A percentile compares a stretch with the other conserved stretches of the same genome.
These are phyloP conservation scores for Gossypium gossypioides DNA, from an alignment of 441 rosid species.

Conservation along the genomic window DNA sequence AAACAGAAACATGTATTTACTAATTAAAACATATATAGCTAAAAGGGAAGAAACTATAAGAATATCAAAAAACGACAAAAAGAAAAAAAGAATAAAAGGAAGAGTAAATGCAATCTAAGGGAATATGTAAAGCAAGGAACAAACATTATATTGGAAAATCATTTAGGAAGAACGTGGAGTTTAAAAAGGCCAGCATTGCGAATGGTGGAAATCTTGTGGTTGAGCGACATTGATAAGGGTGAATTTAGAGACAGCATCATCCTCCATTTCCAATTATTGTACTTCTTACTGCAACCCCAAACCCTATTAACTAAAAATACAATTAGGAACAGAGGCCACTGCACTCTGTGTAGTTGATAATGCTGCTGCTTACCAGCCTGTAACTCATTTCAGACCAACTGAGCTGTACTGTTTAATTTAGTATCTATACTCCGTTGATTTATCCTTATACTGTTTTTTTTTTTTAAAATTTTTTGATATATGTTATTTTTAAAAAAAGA, in stretches of 20 bases:
- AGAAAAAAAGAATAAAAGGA: no score
- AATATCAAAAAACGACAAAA: not conserved
- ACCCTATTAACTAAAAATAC: constrained; percentile 14
- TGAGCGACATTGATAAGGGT: constrained; percentile 36
- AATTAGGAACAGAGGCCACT: not conserved
- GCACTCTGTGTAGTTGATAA: not conserved
- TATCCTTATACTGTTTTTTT: no score
- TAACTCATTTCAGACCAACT: not conserved
- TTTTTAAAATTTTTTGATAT: no score
- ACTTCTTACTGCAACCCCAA: constrained; percentile 11
- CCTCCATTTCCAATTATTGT: constrained; percentile 23
- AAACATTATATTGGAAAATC: not conserved
- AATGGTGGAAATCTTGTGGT: constrained; percentile 40
- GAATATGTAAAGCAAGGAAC: not conserved
- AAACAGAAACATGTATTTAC: no score
- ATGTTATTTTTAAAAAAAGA: no score
- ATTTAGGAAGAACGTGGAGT: constrained; percentile 44
- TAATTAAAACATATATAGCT: no score
- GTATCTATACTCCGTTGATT: no score
- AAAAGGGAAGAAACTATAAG: not conserved
- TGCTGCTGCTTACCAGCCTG: constrained; percentile 6
- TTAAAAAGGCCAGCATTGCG: constrained; percentile 58
- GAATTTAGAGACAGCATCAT: constrained; percentile 23
- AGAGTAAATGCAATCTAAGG: not conserved
- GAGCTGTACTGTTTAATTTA: not conserved